Evolutionary conservation across 2,329 filamentous ascomycete genomes (phyloP).

Genomic region (Aspergillus puulaauensis): DNA sequence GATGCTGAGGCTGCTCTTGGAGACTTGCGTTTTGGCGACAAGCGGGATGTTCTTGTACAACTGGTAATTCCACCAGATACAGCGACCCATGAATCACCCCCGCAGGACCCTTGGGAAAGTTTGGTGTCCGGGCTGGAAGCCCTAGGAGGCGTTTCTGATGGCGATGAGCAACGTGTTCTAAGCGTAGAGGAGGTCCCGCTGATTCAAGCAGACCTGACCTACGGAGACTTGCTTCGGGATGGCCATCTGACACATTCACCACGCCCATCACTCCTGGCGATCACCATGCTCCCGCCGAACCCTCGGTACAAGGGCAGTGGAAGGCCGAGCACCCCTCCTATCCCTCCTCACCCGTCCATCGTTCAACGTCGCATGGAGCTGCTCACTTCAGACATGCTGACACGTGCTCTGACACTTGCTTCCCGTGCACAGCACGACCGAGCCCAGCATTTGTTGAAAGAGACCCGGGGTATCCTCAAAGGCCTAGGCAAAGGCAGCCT

Average conservation of each 20-base stretch:
- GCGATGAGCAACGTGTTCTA: constrained; percentile 76
- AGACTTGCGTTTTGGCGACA: constrained; percentile 92
- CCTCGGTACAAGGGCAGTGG: constrained; percentile 60
- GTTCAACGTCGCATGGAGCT: constrained; percentile 97
- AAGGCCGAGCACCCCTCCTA: constrained; percentile 66
- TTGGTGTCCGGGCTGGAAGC: constrained; percentile 95
- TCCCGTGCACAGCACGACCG: constrained; percentile 90
- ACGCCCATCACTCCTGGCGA: constrained; percentile 85
- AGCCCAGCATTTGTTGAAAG: constrained; percentile 85
- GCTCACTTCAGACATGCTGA: constrained; percentile 96
- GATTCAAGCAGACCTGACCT: constrained; percentile 90
- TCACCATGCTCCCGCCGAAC: constrained; percentile 80
- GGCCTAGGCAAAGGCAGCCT: constrained; percentile 92
- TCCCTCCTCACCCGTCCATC: constrained; percentile 90
- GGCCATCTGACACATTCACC: constrained; percentile 82
- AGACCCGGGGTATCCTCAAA: constrained; percentile 93
- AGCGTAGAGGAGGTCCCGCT: constrained; percentile 94
- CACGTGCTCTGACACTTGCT: constrained; percentile 84
- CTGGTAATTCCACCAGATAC: constrained; percentile 88
- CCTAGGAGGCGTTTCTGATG: constrained; percentile 80
- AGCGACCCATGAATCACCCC: constrained; percentile 75
- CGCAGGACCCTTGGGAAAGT: constrained; percentile 94
- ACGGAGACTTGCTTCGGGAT: constrained; percentile 89
- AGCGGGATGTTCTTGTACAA: constrained; percentile 90
- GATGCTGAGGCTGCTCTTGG: constrained; percentile 92